phyloP scores from a whole-genome alignment of 345 rosid species.

The Euphorbia peplus region DNA sequence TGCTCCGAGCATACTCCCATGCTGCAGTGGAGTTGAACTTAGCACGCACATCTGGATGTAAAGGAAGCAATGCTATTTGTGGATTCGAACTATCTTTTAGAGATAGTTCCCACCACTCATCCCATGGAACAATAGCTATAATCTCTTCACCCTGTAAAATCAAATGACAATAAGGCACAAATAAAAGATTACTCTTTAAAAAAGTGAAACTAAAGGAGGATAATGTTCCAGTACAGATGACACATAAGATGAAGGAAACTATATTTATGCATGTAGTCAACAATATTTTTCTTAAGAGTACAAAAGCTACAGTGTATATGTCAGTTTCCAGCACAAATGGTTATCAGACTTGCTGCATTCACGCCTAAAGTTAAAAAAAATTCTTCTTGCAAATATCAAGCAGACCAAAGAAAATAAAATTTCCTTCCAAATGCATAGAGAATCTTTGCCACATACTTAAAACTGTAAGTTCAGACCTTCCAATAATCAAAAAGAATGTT shows the following conservation, averaged over 20 bases:
- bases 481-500: not conserved
- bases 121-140: conserved; percentile 87
- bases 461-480: too few relatives aligned
- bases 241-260: not conserved
- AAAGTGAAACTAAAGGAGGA: not conserved
- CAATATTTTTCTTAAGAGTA: not conserved
- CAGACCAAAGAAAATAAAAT: not conserved
- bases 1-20: conserved; percentile 90
- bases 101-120: conserved; percentile 93
- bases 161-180: conserved; percentile 11
- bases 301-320: not conserved
- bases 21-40: conserved; percentile 87
- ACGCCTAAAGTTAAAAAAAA: not conserved
- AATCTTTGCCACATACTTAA: not conserved
- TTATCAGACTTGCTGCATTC: not conserved
- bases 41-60: conserved; percentile 72
- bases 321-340: not conserved
- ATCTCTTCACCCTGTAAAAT: conserved; percentile 84
- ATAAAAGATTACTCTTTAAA: not conserved
- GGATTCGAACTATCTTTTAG: conserved; percentile 89
- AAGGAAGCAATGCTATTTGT: conserved; percentile 83
- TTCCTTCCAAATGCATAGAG: not conserved
- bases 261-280: not conserved
- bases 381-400: not conserved
- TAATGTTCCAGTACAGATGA: not conserved